Conservation (phyloP, 805 yeast species). For the Cyberlindnera americana region DNA sequence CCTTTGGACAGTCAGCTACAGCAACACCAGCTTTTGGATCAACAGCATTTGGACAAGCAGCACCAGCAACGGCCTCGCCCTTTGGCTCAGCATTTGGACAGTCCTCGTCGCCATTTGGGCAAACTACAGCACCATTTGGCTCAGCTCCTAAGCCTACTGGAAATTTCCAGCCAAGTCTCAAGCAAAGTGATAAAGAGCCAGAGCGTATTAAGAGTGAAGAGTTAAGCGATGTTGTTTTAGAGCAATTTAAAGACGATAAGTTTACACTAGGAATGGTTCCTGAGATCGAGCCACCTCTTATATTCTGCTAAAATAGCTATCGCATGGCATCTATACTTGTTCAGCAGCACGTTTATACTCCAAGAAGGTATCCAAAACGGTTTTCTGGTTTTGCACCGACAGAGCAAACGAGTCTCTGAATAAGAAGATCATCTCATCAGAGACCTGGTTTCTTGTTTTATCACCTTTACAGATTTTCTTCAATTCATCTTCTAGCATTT, state of each 20-base stretch:
- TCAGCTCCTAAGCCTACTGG: constrained; percentile 8
- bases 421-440: constrained; percentile 48
- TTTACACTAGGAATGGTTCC: constrained; percentile 68
- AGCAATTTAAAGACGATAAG: constrained; percentile 42
- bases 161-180: constrained; percentile 22
- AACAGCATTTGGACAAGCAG: constrained; percentile 2
- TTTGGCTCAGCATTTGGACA: constrained; percentile 14
- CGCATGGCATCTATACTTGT: background rate
- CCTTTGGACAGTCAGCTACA: background rate
- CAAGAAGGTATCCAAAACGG: constrained; percentile 34
- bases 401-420: constrained; percentile 60
- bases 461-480: constrained; percentile 66
- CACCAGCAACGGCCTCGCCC: constrained; percentile 7
- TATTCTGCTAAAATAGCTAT: constrained; percentile 36
- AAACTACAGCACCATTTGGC: constrained; percentile 11
- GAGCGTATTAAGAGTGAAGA: constrained; percentile 33
- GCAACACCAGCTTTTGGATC: constrained; percentile 1
- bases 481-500: constrained; percentile 66
- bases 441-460: constrained; percentile 48
- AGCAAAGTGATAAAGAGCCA: constrained; percentile 34
- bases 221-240: constrained; percentile 40
- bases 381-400: constrained; percentile 39
- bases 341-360: constrained; percentile 17
- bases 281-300: constrained; percentile 66
- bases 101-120: background rate